These are phyloP conservation scores for Melaleuca quinquenervia DNA, from an alignment of 345 rosid species.

Conservation along the genomic window DNA sequence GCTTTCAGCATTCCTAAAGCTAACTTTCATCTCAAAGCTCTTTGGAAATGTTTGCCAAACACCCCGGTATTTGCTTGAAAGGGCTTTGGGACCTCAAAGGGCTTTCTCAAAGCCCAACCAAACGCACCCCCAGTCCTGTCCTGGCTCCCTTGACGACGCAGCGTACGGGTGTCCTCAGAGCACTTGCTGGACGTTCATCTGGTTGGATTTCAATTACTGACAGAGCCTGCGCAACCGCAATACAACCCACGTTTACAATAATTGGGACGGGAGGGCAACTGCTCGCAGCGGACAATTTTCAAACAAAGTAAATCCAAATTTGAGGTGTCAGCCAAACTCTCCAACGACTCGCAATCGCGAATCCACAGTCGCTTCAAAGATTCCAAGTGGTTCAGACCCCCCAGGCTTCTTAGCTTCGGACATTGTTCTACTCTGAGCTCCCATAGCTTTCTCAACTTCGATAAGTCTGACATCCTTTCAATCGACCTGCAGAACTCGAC, in stretches of 20 bases:
- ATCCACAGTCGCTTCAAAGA: neutral
- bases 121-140: too few species aligned
- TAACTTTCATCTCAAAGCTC: too few species aligned
- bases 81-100: too few species aligned
- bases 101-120: too few species aligned
- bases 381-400: neutral
- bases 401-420: neutral
- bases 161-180: too few species aligned
- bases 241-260: neutral
- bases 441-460: neutral
- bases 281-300: neutral
- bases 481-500: neutral
- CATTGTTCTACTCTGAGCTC: neutral
- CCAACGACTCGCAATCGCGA: neutral
- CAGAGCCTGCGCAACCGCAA: too few species aligned
- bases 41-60: too few species aligned
- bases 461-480: neutral
- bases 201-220: too few species aligned
- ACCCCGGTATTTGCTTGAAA: too few species aligned
- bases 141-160: too few species aligned
- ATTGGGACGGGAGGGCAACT: fast-evolving
- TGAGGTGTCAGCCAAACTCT: neutral
- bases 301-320: neutral
- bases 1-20: too few species aligned
- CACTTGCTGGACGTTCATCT: too few species aligned